phyloP scores from a whole-genome alignment of 306 rosid species.

The Vigna radiata region DNA sequence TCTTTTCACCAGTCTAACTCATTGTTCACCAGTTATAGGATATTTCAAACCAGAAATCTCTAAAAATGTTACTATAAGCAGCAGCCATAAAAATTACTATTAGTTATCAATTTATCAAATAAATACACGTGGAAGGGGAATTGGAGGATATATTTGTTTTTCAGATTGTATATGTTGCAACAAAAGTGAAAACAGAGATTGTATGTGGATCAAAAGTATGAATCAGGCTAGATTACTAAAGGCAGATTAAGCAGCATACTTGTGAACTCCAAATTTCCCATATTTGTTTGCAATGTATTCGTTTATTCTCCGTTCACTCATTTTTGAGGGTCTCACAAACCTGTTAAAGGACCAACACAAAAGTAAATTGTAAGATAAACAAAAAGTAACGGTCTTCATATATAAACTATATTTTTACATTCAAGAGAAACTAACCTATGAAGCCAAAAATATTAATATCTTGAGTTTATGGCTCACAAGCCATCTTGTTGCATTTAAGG shows the following conservation, averaged over 20 bases:
- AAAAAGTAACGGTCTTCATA: slow-evolving; percentile 22
- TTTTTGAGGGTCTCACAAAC: slow-evolving; percentile 86
- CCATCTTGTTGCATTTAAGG: slow-evolving; percentile 18
- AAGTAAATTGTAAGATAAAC: not conserved
- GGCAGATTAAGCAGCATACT: slow-evolving; percentile 57
- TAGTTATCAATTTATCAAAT: not conserved
- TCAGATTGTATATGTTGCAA: slow-evolving; percentile 2
- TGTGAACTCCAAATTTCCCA: slow-evolving; percentile 90
- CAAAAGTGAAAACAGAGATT: slow-evolving; percentile 12
- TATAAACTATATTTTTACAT: slow-evolving; percentile 12
- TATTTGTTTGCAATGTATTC: slow-evolving; percentile 91
- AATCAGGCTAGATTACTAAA: slow-evolving; percentile 13
- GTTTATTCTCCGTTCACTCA: slow-evolving; percentile 72
- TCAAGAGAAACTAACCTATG: slow-evolving; percentile 21
- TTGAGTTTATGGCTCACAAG: slow-evolving; percentile 23
- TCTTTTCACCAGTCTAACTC: slow-evolving; percentile 19
- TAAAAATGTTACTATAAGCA: not conserved
- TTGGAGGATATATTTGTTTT: slow-evolving; percentile 13
- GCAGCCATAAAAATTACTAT: slow-evolving; percentile 25
- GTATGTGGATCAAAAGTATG: slow-evolving; percentile 25
- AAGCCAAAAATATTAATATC: slow-evolving; percentile 30
- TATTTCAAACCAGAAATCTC: slow-evolving; percentile 21
- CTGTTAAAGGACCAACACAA: slow-evolving; percentile 54
- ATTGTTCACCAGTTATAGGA: not conserved
- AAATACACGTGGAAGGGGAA: slow-evolving; percentile 4